Percentiles rank a stretch among this genome's conserved stretches.
Conservation (phyloP, 345 rosid species). For the Eutrema heterophyllum region DNA sequence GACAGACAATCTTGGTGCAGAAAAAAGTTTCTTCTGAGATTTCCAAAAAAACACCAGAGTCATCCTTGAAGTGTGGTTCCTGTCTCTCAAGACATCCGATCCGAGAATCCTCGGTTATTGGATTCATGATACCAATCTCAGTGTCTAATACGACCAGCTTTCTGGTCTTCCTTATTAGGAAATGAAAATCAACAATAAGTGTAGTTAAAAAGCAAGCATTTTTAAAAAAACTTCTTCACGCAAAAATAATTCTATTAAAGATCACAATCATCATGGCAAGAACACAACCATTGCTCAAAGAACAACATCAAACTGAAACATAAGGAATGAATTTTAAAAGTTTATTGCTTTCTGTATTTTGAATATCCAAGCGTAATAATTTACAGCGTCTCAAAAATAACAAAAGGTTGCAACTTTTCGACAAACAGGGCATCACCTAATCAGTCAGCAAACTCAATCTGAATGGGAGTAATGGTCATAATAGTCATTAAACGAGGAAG, state of each 20-base stretch:
- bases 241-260: neutral
- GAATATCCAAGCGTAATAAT: neutral
- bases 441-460: conserved; percentile 37
- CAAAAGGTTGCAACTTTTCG: neutral
- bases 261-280: conserved; percentile 1
- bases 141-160: neutral
- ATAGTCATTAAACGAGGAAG: conserved; percentile 33
- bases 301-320: neutral
- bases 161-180: neutral
- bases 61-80: neutral
- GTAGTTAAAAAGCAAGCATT: neutral
- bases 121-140: neutral
- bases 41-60: neutral
- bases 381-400: conserved; percentile 6
- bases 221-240: neutral
- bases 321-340: neutral
- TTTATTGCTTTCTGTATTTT: neutral
- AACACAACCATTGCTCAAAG: conserved; percentile 11
- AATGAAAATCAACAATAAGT: neutral
- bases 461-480: conserved; percentile 38
- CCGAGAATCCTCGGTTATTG: neutral
- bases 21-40: neutral
- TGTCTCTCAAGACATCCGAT: neutral
- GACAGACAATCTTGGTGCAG: neutral
- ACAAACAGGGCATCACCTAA: neutral